Evolutionary conservation across 2,329 filamentous ascomycete genomes (phyloP).

Genomic region (Talaromyces sp.): DNA sequence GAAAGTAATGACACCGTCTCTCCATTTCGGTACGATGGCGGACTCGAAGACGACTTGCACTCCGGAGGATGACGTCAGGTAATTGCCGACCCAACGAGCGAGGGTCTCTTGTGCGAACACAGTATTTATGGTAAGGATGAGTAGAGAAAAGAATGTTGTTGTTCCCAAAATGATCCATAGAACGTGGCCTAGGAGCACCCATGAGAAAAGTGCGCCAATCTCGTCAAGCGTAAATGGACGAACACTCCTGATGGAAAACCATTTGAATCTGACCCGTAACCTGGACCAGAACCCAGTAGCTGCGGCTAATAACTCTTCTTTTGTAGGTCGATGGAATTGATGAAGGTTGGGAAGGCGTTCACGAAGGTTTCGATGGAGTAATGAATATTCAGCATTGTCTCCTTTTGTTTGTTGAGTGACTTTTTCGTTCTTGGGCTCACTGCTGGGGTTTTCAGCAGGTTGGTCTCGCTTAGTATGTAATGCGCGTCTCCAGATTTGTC

Average conservation of each 20-base stretch:
- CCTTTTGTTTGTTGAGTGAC: neutral
- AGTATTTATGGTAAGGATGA: slow-evolving; percentile 90
- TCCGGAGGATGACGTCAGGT: slow-evolving; percentile 88
- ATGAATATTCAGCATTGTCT: slow-evolving; percentile 19
- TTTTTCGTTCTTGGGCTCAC: slow-evolving; percentile 20
- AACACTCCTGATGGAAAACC: slow-evolving; percentile 91
- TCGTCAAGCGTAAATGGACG: slow-evolving; percentile 95
- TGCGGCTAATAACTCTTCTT: slow-evolving; percentile 87
- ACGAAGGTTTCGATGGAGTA: slow-evolving; percentile 46
- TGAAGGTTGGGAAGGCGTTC: slow-evolving; percentile 66
- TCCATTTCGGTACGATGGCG: slow-evolving; percentile 95
- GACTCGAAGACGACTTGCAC: slow-evolving; percentile 95
- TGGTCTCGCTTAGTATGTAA: slow-evolving; percentile 31
- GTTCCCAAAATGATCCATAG: slow-evolving; percentile 96
- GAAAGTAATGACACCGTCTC: slow-evolving; percentile 91
- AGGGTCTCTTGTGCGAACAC: slow-evolving; percentile 96
- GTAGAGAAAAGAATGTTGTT: slow-evolving; percentile 90
- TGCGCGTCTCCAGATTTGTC: slow-evolving; percentile 29
- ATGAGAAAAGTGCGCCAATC: slow-evolving; percentile 91
- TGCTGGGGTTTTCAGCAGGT: slow-evolving; percentile 18
- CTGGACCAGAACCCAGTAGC: slow-evolving; percentile 92
- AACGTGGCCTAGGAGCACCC: slow-evolving; percentile 89
- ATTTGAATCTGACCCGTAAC: slow-evolving; percentile 89
- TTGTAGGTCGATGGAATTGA: slow-evolving; percentile 68
- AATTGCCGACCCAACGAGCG: slow-evolving; percentile 90